A percentile compares a stretch with the other conserved stretches of the same genome.
These are phyloP conservation scores for Cryptosporidium parvum DNA, from an alignment of 169 alveolate species.

Conservation along the genomic window DNA sequence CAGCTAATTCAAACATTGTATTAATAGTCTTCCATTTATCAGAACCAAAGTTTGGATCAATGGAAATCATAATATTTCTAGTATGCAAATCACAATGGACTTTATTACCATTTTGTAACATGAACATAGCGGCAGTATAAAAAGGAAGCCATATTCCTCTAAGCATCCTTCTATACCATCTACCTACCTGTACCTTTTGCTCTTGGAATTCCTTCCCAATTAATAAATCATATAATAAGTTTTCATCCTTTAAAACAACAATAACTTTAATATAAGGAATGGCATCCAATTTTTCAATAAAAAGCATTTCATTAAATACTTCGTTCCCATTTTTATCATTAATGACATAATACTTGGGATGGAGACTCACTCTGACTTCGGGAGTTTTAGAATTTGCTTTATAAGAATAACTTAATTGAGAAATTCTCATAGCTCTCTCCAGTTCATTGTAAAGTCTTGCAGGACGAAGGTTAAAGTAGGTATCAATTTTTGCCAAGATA, in stretches of 20 bases:
- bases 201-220: slow-evolving; percentile 49
- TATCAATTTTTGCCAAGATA: slow-evolving; percentile 48
- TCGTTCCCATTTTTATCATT: slow-evolving; percentile 13
- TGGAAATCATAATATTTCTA: slow-evolving; percentile 55
- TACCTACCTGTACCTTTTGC: slow-evolving; percentile 43
- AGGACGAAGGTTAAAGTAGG: slow-evolving; percentile 53
- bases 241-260: slow-evolving; percentile 25
- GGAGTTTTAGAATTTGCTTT: slow-evolving; percentile 61
- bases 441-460: slow-evolving; percentile 32
- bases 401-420: slow-evolving; percentile 29
- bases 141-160: slow-evolving; percentile 73
- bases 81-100: slow-evolving; percentile 71
- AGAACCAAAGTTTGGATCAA: slow-evolving; percentile 57
- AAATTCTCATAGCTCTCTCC: slow-evolving; percentile 58
- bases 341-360: slow-evolving; percentile 55
- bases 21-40: slow-evolving; percentile 40
- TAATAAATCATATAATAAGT: slow-evolving; percentile 27
- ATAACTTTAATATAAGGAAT: slow-evolving; percentile 60
- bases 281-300: slow-evolving; percentile 47
- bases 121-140: slow-evolving; percentile 63
- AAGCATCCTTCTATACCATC: slow-evolving; percentile 66
- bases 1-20: slow-evolving; percentile 52
- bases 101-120: slow-evolving; percentile 58
- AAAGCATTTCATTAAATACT: slow-evolving; percentile 47
- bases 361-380: slow-evolving; percentile 32